Percentiles rank a stretch among this genome's conserved stretches.
phyloP scores from a whole-genome alignment of 345 rosid genomes.

The Triadica sebifera region DNA sequence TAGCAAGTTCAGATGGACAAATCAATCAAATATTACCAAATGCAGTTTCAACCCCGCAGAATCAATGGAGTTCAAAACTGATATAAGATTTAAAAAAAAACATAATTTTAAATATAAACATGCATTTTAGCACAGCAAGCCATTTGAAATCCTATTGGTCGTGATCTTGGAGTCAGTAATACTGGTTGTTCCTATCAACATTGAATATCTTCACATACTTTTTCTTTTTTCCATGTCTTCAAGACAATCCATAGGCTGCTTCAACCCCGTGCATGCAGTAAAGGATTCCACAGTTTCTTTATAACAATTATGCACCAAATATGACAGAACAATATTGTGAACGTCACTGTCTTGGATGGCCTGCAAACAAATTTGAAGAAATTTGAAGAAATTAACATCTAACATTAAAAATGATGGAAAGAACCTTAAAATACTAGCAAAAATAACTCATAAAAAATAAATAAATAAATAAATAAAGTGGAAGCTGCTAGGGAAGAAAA shows the following conservation, averaged over 20 bases:
- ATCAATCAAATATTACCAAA: not conserved
- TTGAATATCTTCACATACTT: conserved; percentile 42
- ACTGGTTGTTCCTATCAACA: not conserved
- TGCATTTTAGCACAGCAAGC: not conserved
- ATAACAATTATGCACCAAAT: conserved; percentile 89
- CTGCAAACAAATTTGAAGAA: conserved; percentile 38
- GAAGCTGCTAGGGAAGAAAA: not conserved
- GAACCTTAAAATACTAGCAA: not conserved
- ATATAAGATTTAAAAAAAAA: not conserved
- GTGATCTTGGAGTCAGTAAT: not conserved
- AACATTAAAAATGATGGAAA: not conserved
- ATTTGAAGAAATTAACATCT: conserved; percentile 1
- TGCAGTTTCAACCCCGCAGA: not conserved
- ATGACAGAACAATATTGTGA: conserved; percentile 69
- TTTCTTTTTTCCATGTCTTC: conserved; percentile 82
- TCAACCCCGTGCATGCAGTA: conserved; percentile 54
- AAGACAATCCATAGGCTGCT: conserved; percentile 59
- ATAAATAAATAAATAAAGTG: not conserved
- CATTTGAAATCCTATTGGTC: not conserved
- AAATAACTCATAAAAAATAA: not conserved
- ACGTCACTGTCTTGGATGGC: conserved; percentile 59
- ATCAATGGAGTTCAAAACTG: not conserved
- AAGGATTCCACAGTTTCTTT: conserved; percentile 83
- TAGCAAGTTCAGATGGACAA: not conserved
- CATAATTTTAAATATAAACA: not conserved